Conservation (phyloP, 768 basidiomycete genomes). For the Filobasidium floriforme region DNA sequence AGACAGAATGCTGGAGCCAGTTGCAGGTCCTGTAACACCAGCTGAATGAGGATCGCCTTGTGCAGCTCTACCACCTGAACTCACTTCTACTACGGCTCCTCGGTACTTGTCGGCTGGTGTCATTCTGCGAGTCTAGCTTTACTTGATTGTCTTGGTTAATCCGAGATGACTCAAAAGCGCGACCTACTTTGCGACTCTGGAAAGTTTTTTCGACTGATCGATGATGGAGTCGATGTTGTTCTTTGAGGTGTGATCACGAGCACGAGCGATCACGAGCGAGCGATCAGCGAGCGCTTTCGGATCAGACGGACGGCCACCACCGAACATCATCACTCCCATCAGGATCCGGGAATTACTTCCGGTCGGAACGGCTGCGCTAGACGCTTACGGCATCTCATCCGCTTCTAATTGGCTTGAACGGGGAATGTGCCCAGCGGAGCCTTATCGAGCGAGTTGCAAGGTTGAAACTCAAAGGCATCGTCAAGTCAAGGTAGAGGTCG, state of each 20-base stretch:
- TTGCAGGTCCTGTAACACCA: slow-evolving; percentile 37
- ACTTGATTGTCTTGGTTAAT: too few species aligned
- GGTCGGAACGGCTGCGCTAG: neutral
- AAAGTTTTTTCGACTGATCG: too few species aligned
- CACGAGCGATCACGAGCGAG: too few species aligned
- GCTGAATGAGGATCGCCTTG: neutral
- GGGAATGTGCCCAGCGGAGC: neutral
- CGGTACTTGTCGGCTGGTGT: slow-evolving; percentile 43
- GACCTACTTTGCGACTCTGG: too few species aligned
- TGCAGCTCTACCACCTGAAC: slow-evolving; percentile 15
- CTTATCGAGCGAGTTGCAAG: neutral
- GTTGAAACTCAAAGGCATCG: neutral
- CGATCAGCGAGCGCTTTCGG: too few species aligned
- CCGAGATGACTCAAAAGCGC: too few species aligned
- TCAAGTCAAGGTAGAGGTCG: neutral
- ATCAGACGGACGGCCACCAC: too few species aligned
- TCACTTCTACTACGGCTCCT: slow-evolving; percentile 83
- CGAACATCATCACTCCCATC: too few species aligned
- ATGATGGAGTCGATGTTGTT: too few species aligned
- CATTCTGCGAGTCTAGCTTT: neutral
- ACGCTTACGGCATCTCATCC: neutral
- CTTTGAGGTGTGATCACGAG: too few species aligned
- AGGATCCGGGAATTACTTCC: too few species aligned
- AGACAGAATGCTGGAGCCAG: slow-evolving; percentile 76
- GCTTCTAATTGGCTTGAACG: neutral